phyloP scores from a whole-genome alignment of 1,284 basidiomycete genomes.

The Trichosporon sp. region DNA sequence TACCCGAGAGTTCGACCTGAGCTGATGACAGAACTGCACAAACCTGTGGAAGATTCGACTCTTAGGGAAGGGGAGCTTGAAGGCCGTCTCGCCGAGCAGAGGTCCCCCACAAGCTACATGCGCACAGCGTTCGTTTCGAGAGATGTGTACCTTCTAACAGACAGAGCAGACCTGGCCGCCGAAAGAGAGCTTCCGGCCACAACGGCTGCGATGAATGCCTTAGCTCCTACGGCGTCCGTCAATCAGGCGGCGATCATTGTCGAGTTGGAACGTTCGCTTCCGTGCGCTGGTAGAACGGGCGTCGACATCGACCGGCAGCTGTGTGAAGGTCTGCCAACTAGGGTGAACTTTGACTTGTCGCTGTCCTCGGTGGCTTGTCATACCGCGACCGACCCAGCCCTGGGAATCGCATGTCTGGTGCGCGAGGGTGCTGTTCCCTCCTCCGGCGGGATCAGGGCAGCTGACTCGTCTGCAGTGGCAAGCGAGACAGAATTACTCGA shows the following conservation, averaged over 20 bases:
- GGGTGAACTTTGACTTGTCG: neutral
- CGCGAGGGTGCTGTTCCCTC: neutral
- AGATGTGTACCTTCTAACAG: neutral
- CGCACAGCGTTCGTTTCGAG: neutral
- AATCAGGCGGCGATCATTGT: no score
- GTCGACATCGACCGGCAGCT: neutral
- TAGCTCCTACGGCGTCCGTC: no score
- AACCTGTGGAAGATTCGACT: neutral
- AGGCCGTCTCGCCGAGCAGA: neutral
- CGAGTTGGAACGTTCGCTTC: neutral
- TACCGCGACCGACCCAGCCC: neutral
- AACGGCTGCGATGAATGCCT: no score
- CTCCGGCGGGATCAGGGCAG: neutral
- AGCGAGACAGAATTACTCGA: neutral
- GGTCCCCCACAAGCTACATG: neutral
- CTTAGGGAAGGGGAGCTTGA: neutral
- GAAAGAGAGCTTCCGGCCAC: neutral
- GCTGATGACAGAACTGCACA: neutral
- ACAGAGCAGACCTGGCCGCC: neutral
- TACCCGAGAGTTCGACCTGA: conserved; percentile 21
- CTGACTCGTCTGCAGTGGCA: neutral
- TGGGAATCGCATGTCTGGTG: neutral
- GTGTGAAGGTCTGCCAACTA: neutral
- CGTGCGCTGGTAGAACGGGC: neutral
- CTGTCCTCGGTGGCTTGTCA: neutral